Evolutionary conservation across 805 yeast species (phyloP), one percentile per base, ranked within the genome.

Genomic region (Yamadazyma insecticola): DNA sequence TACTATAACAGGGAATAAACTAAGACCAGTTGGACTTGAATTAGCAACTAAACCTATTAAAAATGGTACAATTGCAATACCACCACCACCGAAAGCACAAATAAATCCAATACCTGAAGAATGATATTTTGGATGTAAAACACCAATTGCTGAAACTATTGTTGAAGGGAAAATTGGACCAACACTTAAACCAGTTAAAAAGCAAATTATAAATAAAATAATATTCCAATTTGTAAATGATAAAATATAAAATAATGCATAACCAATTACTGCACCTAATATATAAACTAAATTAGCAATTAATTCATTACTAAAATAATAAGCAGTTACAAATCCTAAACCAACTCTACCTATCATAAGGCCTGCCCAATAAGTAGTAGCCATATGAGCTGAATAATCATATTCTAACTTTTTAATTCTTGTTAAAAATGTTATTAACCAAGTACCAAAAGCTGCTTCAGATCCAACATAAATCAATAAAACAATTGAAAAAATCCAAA

Each of bases 31-130:
- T 11, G 41, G 45, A 32, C 62, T 58, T 2, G 57, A 38, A 29
- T 63, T 55, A 2, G 70, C 69, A 3, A 64, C 41, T 4, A 55
- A 28, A 0, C 95, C 95, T 22, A 79, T 66, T 2, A 75, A 32
- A 40, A 76, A 81, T 1, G 94, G 92, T 5, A 84, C 40, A 0
- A 74, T 67, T 0, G 94, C 90, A n/a, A 82, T 83, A 1, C 95
- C 95, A 11, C 80, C 75, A 3, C 92, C 89, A 5, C 94, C 95
- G 37, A 84, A 50, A 0, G 92, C 88, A 34, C 88, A 78, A 13
- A 81, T 74, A 32, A 82, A 63, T 0, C 95, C 89, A 6, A 86
- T 69, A 1, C 87, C 89, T 12, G 75, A 56, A 7, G 82, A 72
- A 32, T 81, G 82, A 31, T 71, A 57, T 24, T 64, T 67, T 16